Percentiles rank a stretch among this genome's conserved stretches.
phyloP scores from a whole-genome alignment of 1,139 yeast genomes.

The Suhomyces maxii region DNA sequence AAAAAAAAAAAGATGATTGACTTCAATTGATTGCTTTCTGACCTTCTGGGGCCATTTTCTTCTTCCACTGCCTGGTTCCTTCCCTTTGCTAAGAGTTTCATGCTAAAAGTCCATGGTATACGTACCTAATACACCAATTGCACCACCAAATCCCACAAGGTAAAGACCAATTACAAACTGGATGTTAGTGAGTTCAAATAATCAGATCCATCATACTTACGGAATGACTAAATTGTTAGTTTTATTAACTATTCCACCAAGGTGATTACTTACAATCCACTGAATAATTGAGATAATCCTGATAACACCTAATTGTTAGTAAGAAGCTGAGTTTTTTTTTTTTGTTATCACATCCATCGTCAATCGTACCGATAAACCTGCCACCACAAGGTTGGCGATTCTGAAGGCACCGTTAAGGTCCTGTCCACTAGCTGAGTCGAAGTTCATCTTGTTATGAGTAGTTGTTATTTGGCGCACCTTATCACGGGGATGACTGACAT shows the following conservation, averaged over 20 bases:
- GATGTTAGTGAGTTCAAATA: slow-evolving; percentile 12
- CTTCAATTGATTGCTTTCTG: too few relatives aligned
- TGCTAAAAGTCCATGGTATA: slow-evolving; percentile 8
- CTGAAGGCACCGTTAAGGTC: slow-evolving; percentile 57
- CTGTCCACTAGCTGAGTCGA: slow-evolving; percentile 21
- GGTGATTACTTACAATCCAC: slow-evolving; percentile 48
- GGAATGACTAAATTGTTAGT: slow-evolving; percentile 31
- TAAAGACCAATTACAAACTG: slow-evolving; percentile 59
- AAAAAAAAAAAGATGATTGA: too few relatives aligned
- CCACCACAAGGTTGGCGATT: slow-evolving; percentile 63
- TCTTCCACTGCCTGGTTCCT: too few relatives aligned
- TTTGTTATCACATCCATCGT: neutral
- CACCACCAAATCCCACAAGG: slow-evolving; percentile 55
- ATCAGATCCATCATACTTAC: slow-evolving; percentile 18
- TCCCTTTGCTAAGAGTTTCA: too few relatives aligned
- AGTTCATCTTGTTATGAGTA: slow-evolving; percentile 9
- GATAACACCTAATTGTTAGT: slow-evolving; percentile 45
- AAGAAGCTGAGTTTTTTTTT: neutral
- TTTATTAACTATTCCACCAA: neutral
- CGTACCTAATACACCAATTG: slow-evolving; percentile 55
- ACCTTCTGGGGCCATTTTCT: too few relatives aligned
- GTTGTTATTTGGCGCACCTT: neutral
- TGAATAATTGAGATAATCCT: slow-evolving; percentile 61
- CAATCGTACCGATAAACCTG: slow-evolving; percentile 58
- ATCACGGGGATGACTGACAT: neutral